Conservation (phyloP, 345 rosid genomes). For the Eucalyptus albens region DNA sequence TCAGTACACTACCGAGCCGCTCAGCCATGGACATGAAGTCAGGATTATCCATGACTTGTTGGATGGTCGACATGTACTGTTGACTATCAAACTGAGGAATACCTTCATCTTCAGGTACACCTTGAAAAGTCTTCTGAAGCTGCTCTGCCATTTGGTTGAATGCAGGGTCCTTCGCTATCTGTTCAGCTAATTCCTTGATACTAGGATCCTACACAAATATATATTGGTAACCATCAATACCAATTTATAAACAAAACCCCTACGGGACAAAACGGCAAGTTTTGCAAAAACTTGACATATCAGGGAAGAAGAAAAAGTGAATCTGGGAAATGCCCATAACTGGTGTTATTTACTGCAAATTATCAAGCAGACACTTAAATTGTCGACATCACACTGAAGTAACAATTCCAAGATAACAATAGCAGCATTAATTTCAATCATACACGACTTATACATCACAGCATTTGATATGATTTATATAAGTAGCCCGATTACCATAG, state of each 20-base stretch:
- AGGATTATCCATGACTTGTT: constrained; percentile 97
- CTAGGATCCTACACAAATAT: constrained; percentile 65
- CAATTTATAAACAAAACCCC: neutral
- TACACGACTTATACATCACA: neutral
- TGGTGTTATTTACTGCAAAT: neutral
- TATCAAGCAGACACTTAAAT: neutral
- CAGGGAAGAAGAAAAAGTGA: neutral
- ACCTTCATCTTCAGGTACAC: constrained; percentile 32
- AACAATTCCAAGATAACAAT: neutral
- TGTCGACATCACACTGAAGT: neutral
- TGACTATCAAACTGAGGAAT: constrained; percentile 66
- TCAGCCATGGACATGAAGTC: constrained; percentile 95
- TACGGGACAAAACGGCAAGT: neutral
- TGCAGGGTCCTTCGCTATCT: constrained; percentile 88
- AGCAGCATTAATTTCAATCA: neutral
- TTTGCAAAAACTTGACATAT: neutral
- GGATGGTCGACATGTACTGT: constrained; percentile 75
- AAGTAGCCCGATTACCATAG: neutral
- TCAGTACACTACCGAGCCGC: constrained; percentile 78
- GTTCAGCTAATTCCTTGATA: constrained; percentile 85
- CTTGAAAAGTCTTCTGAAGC: constrained; percentile 72
- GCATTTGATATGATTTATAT: neutral
- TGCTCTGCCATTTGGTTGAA: constrained; percentile 98
- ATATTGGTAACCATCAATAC: neutral
- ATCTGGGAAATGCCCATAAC: neutral